Evolutionary conservation across 345 rosid species (phyloP), one percentile per base, ranked within the genome.

Genomic region (Combretum micranthum): DNA sequence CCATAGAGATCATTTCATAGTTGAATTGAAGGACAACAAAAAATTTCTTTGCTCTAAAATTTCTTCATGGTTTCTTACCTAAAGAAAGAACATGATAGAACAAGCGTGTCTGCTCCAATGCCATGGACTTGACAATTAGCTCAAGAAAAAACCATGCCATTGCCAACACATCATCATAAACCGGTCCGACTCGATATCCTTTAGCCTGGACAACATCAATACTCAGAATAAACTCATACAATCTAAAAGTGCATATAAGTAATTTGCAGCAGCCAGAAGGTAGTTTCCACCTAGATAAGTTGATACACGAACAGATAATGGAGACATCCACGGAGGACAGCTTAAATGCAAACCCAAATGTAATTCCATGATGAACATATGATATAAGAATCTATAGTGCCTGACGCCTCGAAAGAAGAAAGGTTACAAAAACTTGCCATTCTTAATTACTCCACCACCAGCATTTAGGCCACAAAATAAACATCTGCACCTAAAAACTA

Each of bases 91-190:
- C 80, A 26, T 86, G 91, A 73, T 82, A 77, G 82, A 89, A 89
- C 45, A 81, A 83, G 50, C 86, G 97, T 70, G 91, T 73, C 77
- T 93, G 99, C 75, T 93, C 97, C 80, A 93, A 72, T 57, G 97
- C 92, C 97, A 93, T 87, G 59, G 99, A 93, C 84, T 93, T 93
- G 68, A 85, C 91, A 75, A 93, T 72, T 59, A 93, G 80, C 88
- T 93, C 99, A 43, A 93, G 99, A 70, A 93, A 93, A 84, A 93
- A 93, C 99, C 99, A 93, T 42, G 97, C 97, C 99, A 93, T 93
- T 63, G 97, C 89, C 69, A 93, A 66, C 44, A 93, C 99, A 65
- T 93, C 99, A 56, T 93, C 99, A 83, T 93, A 93, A 12, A 93
- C 97, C 20, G 99, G 99, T 71, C 99, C 99, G 59, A 93, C 99